These are phyloP conservation scores for Lunularia cruciata DNA, from an alignment of 225 moss, liverwort and hornwort species.

Conservation along the genomic window DNA sequence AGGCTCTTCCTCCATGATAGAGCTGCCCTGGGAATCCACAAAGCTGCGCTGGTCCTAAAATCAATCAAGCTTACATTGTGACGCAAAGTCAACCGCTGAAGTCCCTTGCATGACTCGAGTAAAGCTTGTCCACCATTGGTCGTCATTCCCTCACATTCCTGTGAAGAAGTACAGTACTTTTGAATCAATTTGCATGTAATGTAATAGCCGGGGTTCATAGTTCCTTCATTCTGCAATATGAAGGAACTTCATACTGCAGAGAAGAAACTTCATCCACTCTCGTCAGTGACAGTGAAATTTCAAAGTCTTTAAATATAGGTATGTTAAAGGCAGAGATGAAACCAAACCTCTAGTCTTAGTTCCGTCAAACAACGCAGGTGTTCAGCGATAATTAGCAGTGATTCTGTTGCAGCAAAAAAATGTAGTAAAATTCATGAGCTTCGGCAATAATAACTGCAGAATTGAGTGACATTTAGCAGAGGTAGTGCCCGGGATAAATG, in stretches of 20 bases:
- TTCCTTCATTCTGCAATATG: too few relatives aligned
- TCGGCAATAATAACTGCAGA: not conserved
- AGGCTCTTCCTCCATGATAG: too few relatives aligned
- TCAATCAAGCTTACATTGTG: conserved; percentile 49
- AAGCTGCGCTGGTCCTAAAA: not conserved
- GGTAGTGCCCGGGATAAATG: not conserved
- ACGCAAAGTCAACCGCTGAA: conserved; percentile 56
- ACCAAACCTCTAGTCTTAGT: conserved; percentile 62
- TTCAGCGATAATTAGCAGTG: conserved; percentile 44
- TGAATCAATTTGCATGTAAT: too few relatives aligned
- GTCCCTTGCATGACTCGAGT: conserved; percentile 48
- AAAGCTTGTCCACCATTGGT: conserved; percentile 35
- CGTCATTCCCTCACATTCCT: conserved; percentile 57
- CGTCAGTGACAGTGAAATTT: not conserved
- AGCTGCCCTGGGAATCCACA: not conserved
- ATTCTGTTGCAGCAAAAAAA: conserved; percentile 32
- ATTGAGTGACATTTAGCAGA: not conserved
- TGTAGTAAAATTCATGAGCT: too few relatives aligned
- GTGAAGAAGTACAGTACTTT: conserved; percentile 7
- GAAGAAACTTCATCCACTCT: not conserved
- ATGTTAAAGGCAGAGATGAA: not conserved
- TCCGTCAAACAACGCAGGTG: conserved; percentile 55
- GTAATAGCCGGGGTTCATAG: too few relatives aligned
- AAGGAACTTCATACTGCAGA: not conserved
- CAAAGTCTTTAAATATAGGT: too few relatives aligned